Evolutionary conservation across 75 land plant species (phyloP).

Genomic region (Pinus tabuliformis): DNA sequence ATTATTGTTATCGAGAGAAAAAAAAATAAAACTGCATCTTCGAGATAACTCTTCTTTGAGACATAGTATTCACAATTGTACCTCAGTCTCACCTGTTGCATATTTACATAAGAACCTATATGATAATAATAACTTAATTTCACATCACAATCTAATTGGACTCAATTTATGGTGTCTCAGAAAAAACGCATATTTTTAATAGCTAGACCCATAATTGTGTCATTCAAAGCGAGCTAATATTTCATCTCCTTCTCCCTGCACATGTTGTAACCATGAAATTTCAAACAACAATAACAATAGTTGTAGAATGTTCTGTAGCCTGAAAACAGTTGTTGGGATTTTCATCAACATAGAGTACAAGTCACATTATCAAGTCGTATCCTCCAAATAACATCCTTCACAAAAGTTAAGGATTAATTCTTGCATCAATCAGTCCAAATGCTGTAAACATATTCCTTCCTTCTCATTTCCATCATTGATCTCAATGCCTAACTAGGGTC

Average conservation of each 20-base stretch:
- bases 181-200: no score
- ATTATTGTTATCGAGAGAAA: not conserved
- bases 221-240: not conserved
- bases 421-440: not conserved
- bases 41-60: not conserved
- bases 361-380: not conserved
- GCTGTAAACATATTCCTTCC: not conserved
- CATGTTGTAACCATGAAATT: not conserved
- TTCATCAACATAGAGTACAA: not conserved
- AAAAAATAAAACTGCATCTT: not conserved
- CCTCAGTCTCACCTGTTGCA: not conserved
- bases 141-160: no score
- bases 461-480: not conserved
- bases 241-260: not conserved
- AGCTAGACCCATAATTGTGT: no score
- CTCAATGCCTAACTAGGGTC: no score
- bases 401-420: not conserved
- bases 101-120: not conserved
- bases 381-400: not conserved
- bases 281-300: not conserved
- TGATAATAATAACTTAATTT: not conserved
- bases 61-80: not conserved
- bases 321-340: not conserved
- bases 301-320: not conserved
- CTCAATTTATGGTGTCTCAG: no score